A percentile compares a stretch with the other conserved stretches of the same genome.
Evolutionary conservation across 805 yeast species (phyloP).

Genomic region (Saccharomyces cerevisiae): DNA sequence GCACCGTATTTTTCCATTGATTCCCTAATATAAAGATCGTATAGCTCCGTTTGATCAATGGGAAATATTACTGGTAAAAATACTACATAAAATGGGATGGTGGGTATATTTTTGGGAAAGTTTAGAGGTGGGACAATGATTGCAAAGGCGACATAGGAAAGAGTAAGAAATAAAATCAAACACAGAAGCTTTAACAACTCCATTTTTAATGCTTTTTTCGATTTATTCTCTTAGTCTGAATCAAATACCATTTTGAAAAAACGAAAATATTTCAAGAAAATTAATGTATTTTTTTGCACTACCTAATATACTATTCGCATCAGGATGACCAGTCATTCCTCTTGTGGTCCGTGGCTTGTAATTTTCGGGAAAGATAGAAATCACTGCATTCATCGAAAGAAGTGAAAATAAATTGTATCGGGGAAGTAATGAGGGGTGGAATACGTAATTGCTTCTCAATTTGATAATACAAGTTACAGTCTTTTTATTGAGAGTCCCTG

Average conservation of each 20-base stretch:
- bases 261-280: not conserved
- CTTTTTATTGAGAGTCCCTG: not conserved
- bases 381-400: not conserved
- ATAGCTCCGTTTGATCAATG: conserved; percentile 44
- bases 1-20: conserved; percentile 47
- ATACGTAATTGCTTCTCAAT: not conserved
- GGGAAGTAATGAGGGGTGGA: not conserved
- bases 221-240: not conserved
- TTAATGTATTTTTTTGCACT: not conserved
- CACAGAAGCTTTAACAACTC: not conserved
- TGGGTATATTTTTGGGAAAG: conserved; percentile 48
- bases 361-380: not conserved
- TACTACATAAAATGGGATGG: conserved; percentile 53
- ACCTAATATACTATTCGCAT: not conserved
- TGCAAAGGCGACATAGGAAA: conserved; percentile 7
- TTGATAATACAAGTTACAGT: not conserved
- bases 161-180: not conserved
- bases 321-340: not conserved
- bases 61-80: conserved; percentile 38
- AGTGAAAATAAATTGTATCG: not conserved
- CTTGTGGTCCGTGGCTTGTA: not conserved
- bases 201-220: not conserved
- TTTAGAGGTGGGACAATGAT: conserved; percentile 39
- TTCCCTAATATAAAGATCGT: conserved; percentile 34
- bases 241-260: not conserved